These are phyloP conservation scores for Gymnopus androsaceus DNA, from an alignment of 1,284 basidiomycete species.

Conservation along the genomic window DNA sequence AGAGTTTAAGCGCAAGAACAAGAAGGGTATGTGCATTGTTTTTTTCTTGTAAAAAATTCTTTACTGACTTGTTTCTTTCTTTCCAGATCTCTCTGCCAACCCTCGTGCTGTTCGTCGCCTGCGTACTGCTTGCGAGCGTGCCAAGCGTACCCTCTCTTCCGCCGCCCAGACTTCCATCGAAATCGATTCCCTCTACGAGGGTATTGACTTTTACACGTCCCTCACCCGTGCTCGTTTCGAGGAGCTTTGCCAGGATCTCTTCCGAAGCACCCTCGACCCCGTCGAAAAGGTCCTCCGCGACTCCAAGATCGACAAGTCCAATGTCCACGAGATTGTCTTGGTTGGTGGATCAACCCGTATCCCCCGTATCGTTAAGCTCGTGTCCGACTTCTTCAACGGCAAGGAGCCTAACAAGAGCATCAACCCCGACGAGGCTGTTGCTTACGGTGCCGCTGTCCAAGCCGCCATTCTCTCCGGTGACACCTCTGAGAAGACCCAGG, in stretches of 20 bases:
- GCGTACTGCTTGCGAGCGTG: slow-evolving; percentile 97
- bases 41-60: neutral
- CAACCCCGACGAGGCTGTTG: slow-evolving; percentile 99
- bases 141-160: slow-evolving; percentile 97
- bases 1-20: slow-evolving; percentile 24
- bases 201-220: slow-evolving; percentile 98
- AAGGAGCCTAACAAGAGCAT: slow-evolving; percentile 96
- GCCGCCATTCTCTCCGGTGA: too few relatives aligned
- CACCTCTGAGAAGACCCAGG: too few relatives aligned
- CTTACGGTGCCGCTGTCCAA: slow-evolving; percentile 99
- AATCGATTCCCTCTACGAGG: slow-evolving; percentile 97
- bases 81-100: slow-evolving; percentile 82
- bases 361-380: too few relatives aligned
- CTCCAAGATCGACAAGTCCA: slow-evolving; percentile 96
- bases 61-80: neutral
- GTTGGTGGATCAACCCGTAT: slow-evolving; percentile 99
- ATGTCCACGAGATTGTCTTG: slow-evolving; percentile 95
- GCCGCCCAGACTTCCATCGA: slow-evolving; percentile 97
- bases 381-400: slow-evolving; percentile 96
- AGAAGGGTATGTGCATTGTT: slow-evolving; percentile 18
- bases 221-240: slow-evolving; percentile 99
- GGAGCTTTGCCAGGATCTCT: slow-evolving; percentile 96
- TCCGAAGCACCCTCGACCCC: slow-evolving; percentile 95
- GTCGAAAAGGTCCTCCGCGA: slow-evolving; percentile 99
- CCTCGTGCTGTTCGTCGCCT: slow-evolving; percentile 96